Evolutionary conservation across 345 rosid species (phyloP).

Genomic region (Theobroma cacao): DNA sequence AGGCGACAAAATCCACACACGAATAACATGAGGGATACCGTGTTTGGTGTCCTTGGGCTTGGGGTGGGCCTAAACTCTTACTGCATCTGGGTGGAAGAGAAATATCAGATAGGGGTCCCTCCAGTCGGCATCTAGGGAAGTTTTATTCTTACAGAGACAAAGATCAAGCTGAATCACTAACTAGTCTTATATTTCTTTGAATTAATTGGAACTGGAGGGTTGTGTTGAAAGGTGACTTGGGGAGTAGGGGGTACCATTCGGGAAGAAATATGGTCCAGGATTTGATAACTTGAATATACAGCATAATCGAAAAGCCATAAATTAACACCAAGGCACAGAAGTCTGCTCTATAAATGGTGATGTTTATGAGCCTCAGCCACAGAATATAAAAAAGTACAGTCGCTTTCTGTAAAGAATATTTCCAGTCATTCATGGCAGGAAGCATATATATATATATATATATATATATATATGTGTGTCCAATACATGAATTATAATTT

Average conservation of each 20-base stretch:
- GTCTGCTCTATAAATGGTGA: background rate
- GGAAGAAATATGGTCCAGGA: background rate
- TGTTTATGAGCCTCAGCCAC: background rate
- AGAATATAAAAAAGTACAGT: background rate
- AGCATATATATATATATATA: too few relatives aligned
- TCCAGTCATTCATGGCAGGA: slow-evolving; percentile 1
- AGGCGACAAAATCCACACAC: slow-evolving; percentile 7
- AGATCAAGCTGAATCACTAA: too few relatives aligned
- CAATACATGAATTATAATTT: too few relatives aligned
- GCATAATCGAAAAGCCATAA: background rate
- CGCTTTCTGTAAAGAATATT: background rate
- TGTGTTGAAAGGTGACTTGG: too few relatives aligned
- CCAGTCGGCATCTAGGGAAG: background rate
- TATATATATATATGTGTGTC: too few relatives aligned
- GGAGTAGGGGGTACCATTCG: too few relatives aligned
- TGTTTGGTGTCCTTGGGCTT: slow-evolving; percentile 16
- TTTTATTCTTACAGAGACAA: background rate
- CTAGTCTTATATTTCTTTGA: too few relatives aligned
- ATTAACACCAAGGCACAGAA: too few relatives aligned
- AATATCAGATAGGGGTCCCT: slow-evolving; percentile 16
- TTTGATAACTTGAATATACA: background rate
- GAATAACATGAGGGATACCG: slow-evolving; percentile 12
- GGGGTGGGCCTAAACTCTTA: slow-evolving; percentile 20
- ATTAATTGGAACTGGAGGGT: too few relatives aligned
- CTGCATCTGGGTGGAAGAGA: slow-evolving; percentile 17